Base-by-base conservation (phyloP, 371 early-diverging fungal species). In the Mortierella sp. region DNA sequence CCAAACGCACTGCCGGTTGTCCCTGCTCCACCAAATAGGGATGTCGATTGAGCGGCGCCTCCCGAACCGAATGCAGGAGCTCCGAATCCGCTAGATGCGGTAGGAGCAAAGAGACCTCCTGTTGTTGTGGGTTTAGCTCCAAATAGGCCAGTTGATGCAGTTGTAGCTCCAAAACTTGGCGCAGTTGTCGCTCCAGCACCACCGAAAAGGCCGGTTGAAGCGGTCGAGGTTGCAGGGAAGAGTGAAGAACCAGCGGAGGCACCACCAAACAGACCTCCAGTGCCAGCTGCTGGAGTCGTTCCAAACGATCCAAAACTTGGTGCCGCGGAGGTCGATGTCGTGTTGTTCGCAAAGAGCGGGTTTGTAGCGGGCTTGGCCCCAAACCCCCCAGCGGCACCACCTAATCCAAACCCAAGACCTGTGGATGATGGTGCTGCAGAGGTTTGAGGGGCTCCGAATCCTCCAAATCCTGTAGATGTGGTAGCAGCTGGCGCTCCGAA, bases 391-490 rank as follows among this genome's bases (percentile, higher is more conserved):
- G 72, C 54, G 9, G 73, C 86, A 12, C 61, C 85, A 11, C 84
- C 80, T 9, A 85, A 40, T 40, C 90, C 88, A 72, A 87, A 87
- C 32, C 83, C 81, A 30, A 86, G 77, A 20, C 86, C 75, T 32
- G 86, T 75, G 51, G 85, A 73, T 32, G 78, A 65, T 54, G 75
- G 74, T 20, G 83, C 52, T 49, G 84, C 35, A 6, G 88, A 87
- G 54, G 89, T 86, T 60, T 87, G 73, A 16, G 90, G 75, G 1
- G 86, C 84, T 1, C 77, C 77, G 69, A 84, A 81, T 52, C 68
- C 72, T 45, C 91, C 89, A 70, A 88, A 89, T 57, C 84, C 84
- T 39, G 86, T 62, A 49, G 85, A 63, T 3, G 80, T 26, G 2
- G 68, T 16, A 5, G 69, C 55, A 10, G 80, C 57, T 47, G 77